A percentile compares a stretch with the other conserved stretches of the same genome.
Conservation (phyloP, 192 early-diverging fungal species). For the Gamsiella multidivaricata region DNA sequence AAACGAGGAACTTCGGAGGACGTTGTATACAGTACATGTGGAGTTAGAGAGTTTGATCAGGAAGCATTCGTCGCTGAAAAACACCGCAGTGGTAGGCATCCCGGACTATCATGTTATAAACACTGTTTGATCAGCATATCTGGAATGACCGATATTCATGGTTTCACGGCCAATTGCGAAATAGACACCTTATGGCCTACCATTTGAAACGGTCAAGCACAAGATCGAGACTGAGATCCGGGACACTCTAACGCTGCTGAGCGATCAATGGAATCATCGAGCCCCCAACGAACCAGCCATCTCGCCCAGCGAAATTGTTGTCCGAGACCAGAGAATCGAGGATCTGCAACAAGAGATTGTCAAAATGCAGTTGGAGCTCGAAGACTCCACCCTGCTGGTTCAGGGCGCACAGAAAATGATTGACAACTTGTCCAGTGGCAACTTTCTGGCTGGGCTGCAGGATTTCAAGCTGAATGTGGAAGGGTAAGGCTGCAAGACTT, state of each 20-base stretch:
- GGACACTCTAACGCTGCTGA: slow-evolving; percentile 38
- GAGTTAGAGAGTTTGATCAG: slow-evolving; percentile 45
- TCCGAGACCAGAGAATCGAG: slow-evolving; percentile 44
- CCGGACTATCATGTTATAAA: too few species aligned
- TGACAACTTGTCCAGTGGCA: slow-evolving; percentile 38
- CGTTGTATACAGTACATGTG: slow-evolving; percentile 53
- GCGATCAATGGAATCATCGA: slow-evolving; percentile 41
- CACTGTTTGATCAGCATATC: too few species aligned
- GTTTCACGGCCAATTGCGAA: neutral
- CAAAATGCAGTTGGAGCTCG: slow-evolving; percentile 44
- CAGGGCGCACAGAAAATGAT: slow-evolving; percentile 54
- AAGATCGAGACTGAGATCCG: slow-evolving; percentile 44
- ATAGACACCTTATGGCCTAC: slow-evolving; percentile 42
- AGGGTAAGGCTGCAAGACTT: slow-evolving; percentile 17
- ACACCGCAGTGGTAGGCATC: slow-evolving; percentile 12
- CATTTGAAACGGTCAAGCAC: slow-evolving; percentile 43
- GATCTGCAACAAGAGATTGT: slow-evolving; percentile 40
- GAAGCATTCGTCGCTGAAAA: slow-evolving; percentile 27
- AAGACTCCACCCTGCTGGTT: slow-evolving; percentile 53
- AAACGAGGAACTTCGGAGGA: slow-evolving; percentile 52
- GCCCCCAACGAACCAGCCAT: slow-evolving; percentile 23
- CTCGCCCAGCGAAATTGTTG: slow-evolving; percentile 27
- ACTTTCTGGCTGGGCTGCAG: slow-evolving; percentile 35
- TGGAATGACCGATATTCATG: too few species aligned
- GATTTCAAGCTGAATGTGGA: slow-evolving; percentile 39